Evolutionary conservation across 2,329 filamentous ascomycete species (phyloP), one percentile per base, ranked within the genome.

Genomic region (Dendryphion nanum): DNA sequence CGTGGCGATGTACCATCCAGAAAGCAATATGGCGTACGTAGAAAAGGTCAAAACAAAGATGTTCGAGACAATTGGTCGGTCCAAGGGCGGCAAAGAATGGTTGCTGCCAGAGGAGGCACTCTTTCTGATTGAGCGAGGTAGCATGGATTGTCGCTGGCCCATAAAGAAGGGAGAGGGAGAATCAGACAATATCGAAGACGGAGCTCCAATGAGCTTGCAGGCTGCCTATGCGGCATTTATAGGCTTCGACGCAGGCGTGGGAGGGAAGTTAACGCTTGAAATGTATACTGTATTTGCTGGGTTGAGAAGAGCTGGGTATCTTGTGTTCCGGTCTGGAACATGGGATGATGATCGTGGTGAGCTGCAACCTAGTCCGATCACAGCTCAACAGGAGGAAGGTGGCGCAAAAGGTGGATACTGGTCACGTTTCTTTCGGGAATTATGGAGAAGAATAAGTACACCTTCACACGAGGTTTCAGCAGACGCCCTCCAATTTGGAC

Each of bases 101-200:
- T 61, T 98, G 35, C 65, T 95, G 26, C 91, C 91, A 0, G 93
- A 98, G 61, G 93, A 98, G 66, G 87, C 89, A 5, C 73, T 98
- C 37, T 96, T 89, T 57, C 66, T 96, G 46, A 74, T 97, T 6
- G 93, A 98, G 70, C 75, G 93, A 54, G 93, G 91, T 0, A 89
- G 80, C 32, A 57, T 97, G 55, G 89, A 97, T 64, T 76, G 96
- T 28, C 83, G 89, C 73, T 96, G 88, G 87, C 88, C 88, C 24
- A 58, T 63, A 5, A 59, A 59, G 5, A 49, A 57, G 35, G 46
- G 44, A 13, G 59, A 60, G 16, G 54, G 57, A 2, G 56, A 53
- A 3, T 44, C 34, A 4, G 40, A 50, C 33, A 42, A 40, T 13
- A 79, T 81, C 23, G 74, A 76, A 41, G 77, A 82, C 5, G 69